phyloP scores from a whole-genome alignment of 352 stramenopile genomes.

The Phytophthora sansomeana region DNA sequence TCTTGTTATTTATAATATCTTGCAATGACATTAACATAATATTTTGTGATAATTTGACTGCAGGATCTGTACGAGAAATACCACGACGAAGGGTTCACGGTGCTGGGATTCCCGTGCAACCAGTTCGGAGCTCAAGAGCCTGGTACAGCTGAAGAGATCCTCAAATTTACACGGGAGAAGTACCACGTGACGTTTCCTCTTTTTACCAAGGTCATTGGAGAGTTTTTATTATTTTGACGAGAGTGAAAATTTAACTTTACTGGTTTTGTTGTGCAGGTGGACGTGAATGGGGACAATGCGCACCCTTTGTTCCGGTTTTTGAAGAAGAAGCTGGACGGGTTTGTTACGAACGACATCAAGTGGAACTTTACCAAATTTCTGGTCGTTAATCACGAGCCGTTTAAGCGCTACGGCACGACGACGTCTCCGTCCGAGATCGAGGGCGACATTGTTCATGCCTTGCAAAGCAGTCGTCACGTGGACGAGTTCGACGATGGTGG shows the following conservation, averaged over 20 bases:
- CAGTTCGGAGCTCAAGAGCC: constrained; percentile 95
- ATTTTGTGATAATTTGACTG: neutral
- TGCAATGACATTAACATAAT: neutral
- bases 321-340: constrained; percentile 71
- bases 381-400: constrained; percentile 73
- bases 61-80: constrained; percentile 84
- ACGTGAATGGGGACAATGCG: constrained; percentile 93
- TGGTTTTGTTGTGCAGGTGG: constrained; percentile 61
- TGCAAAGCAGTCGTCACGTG: constrained; percentile 41
- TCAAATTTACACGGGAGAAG: constrained; percentile 75
- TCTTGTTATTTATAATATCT: neutral
- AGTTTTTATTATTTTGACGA: constrained; percentile 2
- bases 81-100: constrained; percentile 74
- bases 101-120: constrained; percentile 96
- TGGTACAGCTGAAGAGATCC: constrained; percentile 68
- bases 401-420: constrained; percentile 74
- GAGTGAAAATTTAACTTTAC: too few species aligned
- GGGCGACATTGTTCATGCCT: constrained; percentile 61
- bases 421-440: constrained; percentile 77
- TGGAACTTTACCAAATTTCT: constrained; percentile 93
- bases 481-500: constrained; percentile 39
- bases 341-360: constrained; percentile 82
- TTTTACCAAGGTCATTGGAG: constrained; percentile 76
- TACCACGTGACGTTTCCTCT: constrained; percentile 88
- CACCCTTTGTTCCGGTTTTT: constrained; percentile 93